Evolutionary conservation across 495 filamentous ascomycete genomes (phyloP).

Genomic region (Aspergillus nidulans): DNA sequence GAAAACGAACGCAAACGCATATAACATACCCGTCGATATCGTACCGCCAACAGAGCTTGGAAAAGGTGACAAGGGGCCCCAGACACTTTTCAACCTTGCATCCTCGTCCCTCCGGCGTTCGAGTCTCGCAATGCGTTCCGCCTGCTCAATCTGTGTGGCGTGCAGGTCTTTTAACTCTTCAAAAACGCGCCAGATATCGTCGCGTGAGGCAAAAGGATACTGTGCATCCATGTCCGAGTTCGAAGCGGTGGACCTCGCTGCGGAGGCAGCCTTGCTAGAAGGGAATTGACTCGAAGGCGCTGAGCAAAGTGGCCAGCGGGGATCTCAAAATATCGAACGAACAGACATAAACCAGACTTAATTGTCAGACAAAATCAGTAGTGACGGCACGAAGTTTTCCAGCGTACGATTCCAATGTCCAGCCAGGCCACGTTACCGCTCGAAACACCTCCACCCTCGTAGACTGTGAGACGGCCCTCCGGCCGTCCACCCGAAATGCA

Average conservation of each 20-base stretch:
- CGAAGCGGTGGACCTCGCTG: background rate
- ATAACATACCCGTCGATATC: conserved; percentile 67
- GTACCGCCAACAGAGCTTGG: conserved; percentile 62
- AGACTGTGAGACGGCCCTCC: conserved; percentile 42
- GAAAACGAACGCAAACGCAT: background rate
- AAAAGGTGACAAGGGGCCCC: conserved; percentile 76
- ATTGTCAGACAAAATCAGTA: background rate
- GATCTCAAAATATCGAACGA: background rate
- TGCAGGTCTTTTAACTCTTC: conserved; percentile 84
- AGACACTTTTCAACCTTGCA: conserved; percentile 76
- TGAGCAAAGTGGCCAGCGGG: background rate
- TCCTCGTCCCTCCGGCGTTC: conserved; percentile 82
- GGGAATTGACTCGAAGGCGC: conserved; percentile 9
- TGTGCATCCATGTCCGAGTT: conserved; percentile 57
- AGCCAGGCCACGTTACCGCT: conserved; percentile 12
- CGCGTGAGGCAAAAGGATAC: conserved; percentile 58
- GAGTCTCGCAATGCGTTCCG: conserved; percentile 71
- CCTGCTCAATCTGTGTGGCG: conserved; percentile 70
- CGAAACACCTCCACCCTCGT: conserved; percentile 34
- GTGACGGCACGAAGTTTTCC: background rate
- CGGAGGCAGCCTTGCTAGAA: conserved; percentile 8
- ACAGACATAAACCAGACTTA: conserved; percentile 2
- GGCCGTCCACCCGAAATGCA: conserved; percentile 42
- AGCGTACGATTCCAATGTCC: background rate
- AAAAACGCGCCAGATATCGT: conserved; percentile 82